Evolutionary conservation across 495 filamentous ascomycete genomes (phyloP), one percentile per base, ranked within the genome.

Genomic region (Jackrogersella minutella): DNA sequence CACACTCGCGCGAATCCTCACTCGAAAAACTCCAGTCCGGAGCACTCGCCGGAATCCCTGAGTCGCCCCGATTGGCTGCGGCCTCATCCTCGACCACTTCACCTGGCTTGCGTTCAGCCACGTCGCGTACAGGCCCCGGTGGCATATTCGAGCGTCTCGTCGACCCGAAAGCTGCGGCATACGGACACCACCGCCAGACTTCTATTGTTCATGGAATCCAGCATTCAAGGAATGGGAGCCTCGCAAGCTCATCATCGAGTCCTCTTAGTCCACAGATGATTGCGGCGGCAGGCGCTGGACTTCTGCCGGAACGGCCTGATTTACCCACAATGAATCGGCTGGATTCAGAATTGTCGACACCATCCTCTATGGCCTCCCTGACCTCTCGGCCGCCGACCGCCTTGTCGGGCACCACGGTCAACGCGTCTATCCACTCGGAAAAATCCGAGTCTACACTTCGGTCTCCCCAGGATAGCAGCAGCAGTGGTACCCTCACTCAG

Each of bases 161-260:
- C 11, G 81, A 83, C 47, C 77, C 76, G n/a, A 83, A 82, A 54
- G 49, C 72, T 7, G 75, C 75, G 0, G 76, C 88, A 10, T 96
- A 97, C 78, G 90, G 90, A 43, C 94, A 98, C 74, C 91, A 97
- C 74, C 86, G 95, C 17, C 91, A 99, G 76, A 92, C 93, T 0
- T 97, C 94, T 24, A 97, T 97, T 64, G 92, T 97, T 43, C 92
- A 97, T 86, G 92, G 92, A 58, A 85, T 91, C 61, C 92, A 93
- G 73, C 95, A 99, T 78, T 96, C 93, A 60, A 88, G 95, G 68
- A 96, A 95, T 80, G 88, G 93, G 58, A 86, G 84, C 69, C 78
- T 81, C 50, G 83, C 83, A 50, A 85, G 82, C 69, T 80, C 83
- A 39, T 74, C 88, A 19, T 87, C 87, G 24, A 94, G 90, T 74